Evolutionary conservation across 2,329 filamentous ascomycete species (phyloP), one percentile per base, ranked within the genome.

Genomic region (Scedosporium boydii): DNA sequence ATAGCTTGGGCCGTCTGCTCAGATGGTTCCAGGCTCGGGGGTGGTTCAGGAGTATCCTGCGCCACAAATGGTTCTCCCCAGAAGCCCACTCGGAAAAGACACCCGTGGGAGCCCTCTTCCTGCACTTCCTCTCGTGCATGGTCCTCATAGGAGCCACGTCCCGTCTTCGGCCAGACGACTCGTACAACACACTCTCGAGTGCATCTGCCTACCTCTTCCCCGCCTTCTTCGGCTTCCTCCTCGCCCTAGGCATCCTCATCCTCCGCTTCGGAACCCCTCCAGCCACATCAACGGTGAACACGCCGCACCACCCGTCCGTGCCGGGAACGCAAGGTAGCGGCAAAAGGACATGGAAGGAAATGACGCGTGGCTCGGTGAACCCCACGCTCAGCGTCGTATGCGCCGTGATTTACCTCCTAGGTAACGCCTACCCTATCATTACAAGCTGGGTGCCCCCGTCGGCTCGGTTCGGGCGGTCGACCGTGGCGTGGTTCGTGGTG

Each of bases 41-140:
- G 1, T 69, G 67, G 65, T 72, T 74, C 38, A 65, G 64, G 12
- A 68, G 67, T 1, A 62, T 73, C 23, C 64, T 73, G 9, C 66
- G 66, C 6, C 62, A 67, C 1, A 65, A 65, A 0, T 73, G 72
- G 71, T 67, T 74, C 48, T 70, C 70, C 0, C 74, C 74, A 1
- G 71, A 74, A 38, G 65, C 73, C 3, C 73, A 75, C 59, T 65
- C 64, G n/a, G 73, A 75, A 64, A 70, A 70, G 59, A 75, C 73
- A 0, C 73, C 73, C 0, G 69, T 75, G 1, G 73, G 73, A 4
- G 73, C 73, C 5, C 67, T 75, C 16, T 46, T 72, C 2, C 65
- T 75, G 3, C 73, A 75, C 59, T 67, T 75, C 18, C 6, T 66
- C n/a, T 72, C 69, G 3, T 75, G 73, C 59, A 58, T 74, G 21